Conservation (phyloP, 108 stramenopile species). For the Nannochloropsis gaditana region DNA sequence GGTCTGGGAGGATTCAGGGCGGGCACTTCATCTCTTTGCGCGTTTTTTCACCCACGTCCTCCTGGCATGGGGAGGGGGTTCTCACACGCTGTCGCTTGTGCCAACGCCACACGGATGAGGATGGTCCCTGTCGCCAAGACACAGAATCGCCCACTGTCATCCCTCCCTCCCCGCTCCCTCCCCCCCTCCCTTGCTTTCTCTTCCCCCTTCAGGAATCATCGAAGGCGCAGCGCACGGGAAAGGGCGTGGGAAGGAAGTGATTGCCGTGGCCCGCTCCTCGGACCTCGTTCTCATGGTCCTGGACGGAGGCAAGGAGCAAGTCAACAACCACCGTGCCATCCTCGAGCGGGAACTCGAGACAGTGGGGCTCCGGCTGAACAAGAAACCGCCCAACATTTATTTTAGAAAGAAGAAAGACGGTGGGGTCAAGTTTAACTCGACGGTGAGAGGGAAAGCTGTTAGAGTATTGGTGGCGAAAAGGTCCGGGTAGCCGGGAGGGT, state of each 20-base stretch:
- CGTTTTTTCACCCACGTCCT: not conserved
- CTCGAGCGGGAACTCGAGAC: constrained; percentile 93
- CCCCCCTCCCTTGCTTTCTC: not conserved
- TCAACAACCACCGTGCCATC: constrained; percentile 92
- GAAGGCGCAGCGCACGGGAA: constrained; percentile 98
- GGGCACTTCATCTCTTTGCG: not conserved
- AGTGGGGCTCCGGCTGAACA: constrained; percentile 93
- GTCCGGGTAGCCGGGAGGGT: no score
- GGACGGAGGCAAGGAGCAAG: constrained; percentile 91
- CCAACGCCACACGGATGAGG: no score
- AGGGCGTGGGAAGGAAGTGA: constrained; percentile 94
- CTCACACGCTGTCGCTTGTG: not conserved
- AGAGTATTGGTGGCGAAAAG: no score
- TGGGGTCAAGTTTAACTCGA: constrained; percentile 82
- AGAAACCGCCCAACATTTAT: constrained; percentile 68
- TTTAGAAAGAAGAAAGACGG: constrained; percentile 80
- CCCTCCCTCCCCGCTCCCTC: not conserved
- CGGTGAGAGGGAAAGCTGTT: constrained; percentile 38
- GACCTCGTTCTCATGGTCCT: constrained; percentile 96
- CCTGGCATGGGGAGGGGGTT: not conserved
- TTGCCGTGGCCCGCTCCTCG: constrained; percentile 88
- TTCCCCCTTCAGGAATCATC: constrained; percentile 66
- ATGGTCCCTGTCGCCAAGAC: no score
- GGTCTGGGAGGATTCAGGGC: not conserved
- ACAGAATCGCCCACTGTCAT: no score